Evolutionary conservation across 192 early-diverging fungal species (phyloP).

Genomic region (Coemansia sp.): DNA sequence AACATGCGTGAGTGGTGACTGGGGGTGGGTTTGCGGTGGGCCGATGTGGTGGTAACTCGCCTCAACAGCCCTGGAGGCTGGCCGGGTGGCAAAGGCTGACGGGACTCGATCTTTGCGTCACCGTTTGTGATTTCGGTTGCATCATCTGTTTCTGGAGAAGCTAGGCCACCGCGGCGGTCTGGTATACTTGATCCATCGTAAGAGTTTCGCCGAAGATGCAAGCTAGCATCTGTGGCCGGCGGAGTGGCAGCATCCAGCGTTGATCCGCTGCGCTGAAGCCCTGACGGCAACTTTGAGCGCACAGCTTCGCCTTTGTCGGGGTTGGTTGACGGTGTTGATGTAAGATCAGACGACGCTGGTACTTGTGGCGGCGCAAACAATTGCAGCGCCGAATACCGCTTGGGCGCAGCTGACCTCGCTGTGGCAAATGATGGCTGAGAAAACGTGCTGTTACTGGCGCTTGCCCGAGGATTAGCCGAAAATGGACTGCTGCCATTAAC

Average conservation of each 20-base stretch:
- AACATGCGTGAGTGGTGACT: neutral
- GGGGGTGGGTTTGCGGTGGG: conserved; percentile 22
- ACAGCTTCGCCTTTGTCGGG: neutral
- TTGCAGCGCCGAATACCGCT: conserved; percentile 32
- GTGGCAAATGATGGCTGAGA: conserved; percentile 32
- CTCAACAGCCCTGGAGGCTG: conserved; percentile 26
- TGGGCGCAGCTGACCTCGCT: conserved; percentile 29
- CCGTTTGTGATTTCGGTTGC: neutral
- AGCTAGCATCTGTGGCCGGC: neutral
- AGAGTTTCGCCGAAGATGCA: conserved; percentile 29
- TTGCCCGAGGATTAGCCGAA: neutral
- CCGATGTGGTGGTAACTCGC: conserved; percentile 34
- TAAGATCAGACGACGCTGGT: neutral
- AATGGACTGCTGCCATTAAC: neutral
- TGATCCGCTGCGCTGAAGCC: conserved; percentile 27
- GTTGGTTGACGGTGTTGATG: neutral
- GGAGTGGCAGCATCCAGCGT: conserved; percentile 5
- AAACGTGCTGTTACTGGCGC: conserved; percentile 18
- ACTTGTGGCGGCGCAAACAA: conserved; percentile 11
- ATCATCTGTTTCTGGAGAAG: neutral
- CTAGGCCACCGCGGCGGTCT: conserved; percentile 13
- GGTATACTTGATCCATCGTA: conserved; percentile 32
- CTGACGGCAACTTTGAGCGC: neutral
- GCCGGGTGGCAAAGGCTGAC: neutral
- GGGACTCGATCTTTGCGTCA: neutral